Conservation (phyloP, 106 monocot genomes). For the Dendrobium catenatum region DNA sequence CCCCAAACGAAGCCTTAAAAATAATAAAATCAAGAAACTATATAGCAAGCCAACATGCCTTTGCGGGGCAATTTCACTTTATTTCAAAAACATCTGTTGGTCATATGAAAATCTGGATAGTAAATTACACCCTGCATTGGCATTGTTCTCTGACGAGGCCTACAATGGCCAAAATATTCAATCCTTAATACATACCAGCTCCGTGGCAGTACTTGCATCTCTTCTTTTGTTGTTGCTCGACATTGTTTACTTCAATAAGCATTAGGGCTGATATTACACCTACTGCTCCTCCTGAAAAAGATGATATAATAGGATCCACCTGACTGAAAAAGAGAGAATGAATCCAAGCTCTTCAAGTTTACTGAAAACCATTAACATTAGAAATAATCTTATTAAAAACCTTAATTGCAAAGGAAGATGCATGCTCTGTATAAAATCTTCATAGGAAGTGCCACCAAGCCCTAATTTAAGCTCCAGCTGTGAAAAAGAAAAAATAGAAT, state of each 20-base stretch:
- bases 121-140: neutral
- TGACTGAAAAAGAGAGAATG: constrained; percentile 45
- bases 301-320: constrained; percentile 91
- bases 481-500: neutral
- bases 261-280: constrained; percentile 93
- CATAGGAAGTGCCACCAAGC: constrained; percentile 90
- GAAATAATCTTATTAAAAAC: constrained; percentile 20
- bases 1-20: neutral
- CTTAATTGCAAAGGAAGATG: constrained; percentile 87
- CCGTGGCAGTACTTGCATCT: constrained; percentile 94
- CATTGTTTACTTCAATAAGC: constrained; percentile 85
- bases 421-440: constrained; percentile 87
- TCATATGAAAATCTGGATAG: neutral
- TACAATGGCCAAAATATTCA: neutral
- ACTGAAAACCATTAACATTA: neutral
- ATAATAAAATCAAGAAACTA: neutral
- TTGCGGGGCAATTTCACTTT: neutral
- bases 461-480: constrained; percentile 92
- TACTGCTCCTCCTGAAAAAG: constrained; percentile 91
- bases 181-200: constrained; percentile 38
- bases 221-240: constrained; percentile 85
- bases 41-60: too few relatives aligned
- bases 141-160: neutral
- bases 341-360: neutral
- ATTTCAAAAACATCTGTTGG: neutral